phyloP scores from a whole-genome alignment of 2,329 filamentous ascomycete genomes.

The Fusarium tricinctum region DNA sequence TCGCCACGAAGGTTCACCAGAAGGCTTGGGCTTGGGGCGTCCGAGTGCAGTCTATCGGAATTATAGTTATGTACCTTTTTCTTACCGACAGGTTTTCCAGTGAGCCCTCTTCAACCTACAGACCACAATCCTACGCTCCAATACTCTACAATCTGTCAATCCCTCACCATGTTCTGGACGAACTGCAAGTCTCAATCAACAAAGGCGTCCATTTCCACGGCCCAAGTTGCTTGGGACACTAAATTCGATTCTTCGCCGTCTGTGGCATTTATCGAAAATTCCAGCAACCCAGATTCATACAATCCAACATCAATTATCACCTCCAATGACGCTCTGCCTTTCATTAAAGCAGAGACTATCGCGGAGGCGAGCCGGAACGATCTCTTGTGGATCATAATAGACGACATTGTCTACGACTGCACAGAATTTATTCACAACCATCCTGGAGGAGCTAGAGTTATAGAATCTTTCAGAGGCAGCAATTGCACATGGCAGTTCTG shows the following conservation, averaged over 20 bases:
- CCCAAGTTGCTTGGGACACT: no score
- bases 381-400: background rate
- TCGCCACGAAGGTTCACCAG: no score
- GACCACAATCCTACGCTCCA: no score
- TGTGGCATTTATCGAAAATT: background rate
- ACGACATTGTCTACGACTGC: background rate
- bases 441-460: slow-evolving; percentile 1
- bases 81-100: no score
- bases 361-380: background rate
- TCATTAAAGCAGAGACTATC: background rate
- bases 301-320: background rate
- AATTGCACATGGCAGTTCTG: slow-evolving; percentile 32
- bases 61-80: no score
- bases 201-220: background rate
- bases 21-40: no score
- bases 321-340: background rate
- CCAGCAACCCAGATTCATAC: background rate
- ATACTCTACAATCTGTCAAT: no score
- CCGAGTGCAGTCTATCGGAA: no score
- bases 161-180: slow-evolving; percentile 18
- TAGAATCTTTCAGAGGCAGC: slow-evolving; percentile 2
- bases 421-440: background rate
- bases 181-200: background rate
- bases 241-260: background rate
- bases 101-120: no score